phyloP scores from a whole-genome alignment of 148 eudicot species.

The Cornus kousa region DNA sequence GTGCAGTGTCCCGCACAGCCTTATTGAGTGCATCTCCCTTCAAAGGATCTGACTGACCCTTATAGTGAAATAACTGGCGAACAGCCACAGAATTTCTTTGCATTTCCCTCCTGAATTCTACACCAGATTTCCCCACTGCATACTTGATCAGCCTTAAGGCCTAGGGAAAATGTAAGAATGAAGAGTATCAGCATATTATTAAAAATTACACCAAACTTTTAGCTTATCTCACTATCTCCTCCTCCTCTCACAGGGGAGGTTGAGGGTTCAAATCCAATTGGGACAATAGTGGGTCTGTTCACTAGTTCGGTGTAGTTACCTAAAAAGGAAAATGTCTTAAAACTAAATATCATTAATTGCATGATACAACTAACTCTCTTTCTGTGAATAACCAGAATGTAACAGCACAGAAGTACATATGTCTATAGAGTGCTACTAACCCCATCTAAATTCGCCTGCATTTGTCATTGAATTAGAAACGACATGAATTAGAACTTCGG shows the following conservation, averaged over 20 bases:
- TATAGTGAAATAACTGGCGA: constrained; percentile 83
- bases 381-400: too few relatives aligned
- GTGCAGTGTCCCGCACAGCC: constrained; percentile 91
- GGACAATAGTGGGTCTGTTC: too few relatives aligned
- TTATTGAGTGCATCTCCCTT: constrained; percentile 93
- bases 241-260: too few relatives aligned
- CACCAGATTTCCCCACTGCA: constrained; percentile 84
- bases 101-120: constrained; percentile 95
- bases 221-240: too few relatives aligned
- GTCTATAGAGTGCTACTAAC: background rate
- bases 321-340: background rate
- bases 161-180: constrained; percentile 26
- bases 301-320: too few relatives aligned
- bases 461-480: background rate
- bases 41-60: constrained; percentile 78
- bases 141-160: constrained; percentile 87
- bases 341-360: background rate
- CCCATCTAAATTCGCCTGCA: background rate
- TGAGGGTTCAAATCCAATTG: too few relatives aligned
- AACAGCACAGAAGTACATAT: background rate
- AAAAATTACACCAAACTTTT: too few relatives aligned
- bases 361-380: background rate
- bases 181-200: background rate
- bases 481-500: background rate
- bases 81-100: constrained; percentile 95